Base-by-base conservation (phyloP, 2,329 filamentous ascomycete genomes). In the Aspergillus brasiliensis region DNA sequence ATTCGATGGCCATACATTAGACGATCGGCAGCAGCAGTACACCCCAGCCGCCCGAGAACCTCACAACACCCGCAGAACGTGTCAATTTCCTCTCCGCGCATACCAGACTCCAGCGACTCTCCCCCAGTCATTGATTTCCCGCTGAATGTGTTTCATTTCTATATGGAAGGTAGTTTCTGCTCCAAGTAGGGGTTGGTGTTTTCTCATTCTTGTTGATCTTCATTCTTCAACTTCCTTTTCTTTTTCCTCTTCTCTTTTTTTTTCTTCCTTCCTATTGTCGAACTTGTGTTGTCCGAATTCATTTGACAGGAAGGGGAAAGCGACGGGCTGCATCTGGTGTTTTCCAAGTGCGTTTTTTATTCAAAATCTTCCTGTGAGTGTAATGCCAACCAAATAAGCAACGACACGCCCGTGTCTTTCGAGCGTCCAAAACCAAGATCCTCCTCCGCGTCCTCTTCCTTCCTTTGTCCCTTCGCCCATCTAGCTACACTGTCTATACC, bases 371-470 rank as follows among this genome's bases (percentile, higher is more conserved):
- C 60, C 59, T 68, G 66, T 70, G 67, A 68, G 68, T 69, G 67
- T 70, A 69, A 69, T 67, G 68, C 65, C 65, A 69, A 70, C 64
- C 65, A 68, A 69, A 68, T 70, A 65, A 67, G 66, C 64, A 69
- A 69, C 65, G 65, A 65, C 67, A 69, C 65, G 49, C 62, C 53
- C 51, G 55, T 69, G 63, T 69, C 67, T 62, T 69, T 65, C 59
- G 59, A 63, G 61, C 49, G 54, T 61, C 57, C 55, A 61, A 62
- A 52, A 56, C 56, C 56, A 58, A 34, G 42, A 51, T 58, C 60
- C 31, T 57, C 46, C 46, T 51, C 55, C 51, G 31, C 58, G 57
- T 23, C 31, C 42, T 38, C 46, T 48, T 40, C 37, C 28, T n/a
- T 5, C 25, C 31, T 27, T 15, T 25, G 31, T 25, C 40, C 13